Evolutionary conservation across 1,284 basidiomycete genomes (phyloP), one percentile per base, ranked within the genome.

Genomic region (Stygiomarasmius scandens): DNA sequence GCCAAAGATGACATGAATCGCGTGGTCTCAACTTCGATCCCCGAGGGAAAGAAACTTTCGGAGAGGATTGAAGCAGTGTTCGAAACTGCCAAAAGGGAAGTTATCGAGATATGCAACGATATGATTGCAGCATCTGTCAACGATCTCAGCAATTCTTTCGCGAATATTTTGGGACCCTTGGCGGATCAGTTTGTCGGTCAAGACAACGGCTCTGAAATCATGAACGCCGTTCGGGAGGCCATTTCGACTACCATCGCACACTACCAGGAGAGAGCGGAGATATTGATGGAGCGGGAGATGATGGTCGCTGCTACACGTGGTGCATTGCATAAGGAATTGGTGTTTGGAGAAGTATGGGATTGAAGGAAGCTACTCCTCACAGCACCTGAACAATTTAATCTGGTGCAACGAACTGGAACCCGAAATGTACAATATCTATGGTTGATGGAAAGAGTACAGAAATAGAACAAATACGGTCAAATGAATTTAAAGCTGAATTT

Each of bases 201-300:
- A n/a, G 29, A 32, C 46, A 48, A 55, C 22, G 32, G 32, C 32
- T 25, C 25, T 10, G 45, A 36, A 16, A 41, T 55, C 29, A 14
- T 34, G 32, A 9, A 49, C 16, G 32, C 47, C 16, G 12, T 55
- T 19, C 20, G 20, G 25, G 54, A 49, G 46, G 48, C 48, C 46
- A 50, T 23, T 34, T 44, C 46, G 8, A 24, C 54, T 23, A 46
- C 54, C 29, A 55, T 55, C 44, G 54, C 24, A 24, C 46, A 49
- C 14, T 55, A 48, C 54, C 54, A 55, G 22, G 54, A 55, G 24
- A n/a, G 54, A 22, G 54, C 38, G 46, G 54, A 55, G 47, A 55
- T 55, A 36, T 25, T 55, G 47, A 49, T 55, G 46, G 54, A 55
- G 54, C 45, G 54, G 29, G 54, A 48, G 32, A 48, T 55, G 34